Evolutionary conservation across 2,329 filamentous ascomycete species (phyloP).

Genomic region (Fusarium continuum): DNA sequence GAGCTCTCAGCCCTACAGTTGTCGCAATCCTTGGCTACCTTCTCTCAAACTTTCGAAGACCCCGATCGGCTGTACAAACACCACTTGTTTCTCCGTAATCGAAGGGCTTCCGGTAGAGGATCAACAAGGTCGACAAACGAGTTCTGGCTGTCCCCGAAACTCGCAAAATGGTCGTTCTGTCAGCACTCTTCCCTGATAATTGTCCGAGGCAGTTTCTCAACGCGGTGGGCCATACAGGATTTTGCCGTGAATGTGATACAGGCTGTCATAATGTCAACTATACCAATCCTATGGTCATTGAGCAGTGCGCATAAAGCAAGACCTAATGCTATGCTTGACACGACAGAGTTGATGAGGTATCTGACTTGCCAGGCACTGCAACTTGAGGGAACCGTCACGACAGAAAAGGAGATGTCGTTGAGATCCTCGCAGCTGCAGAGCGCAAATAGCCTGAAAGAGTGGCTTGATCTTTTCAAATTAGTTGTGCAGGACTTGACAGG

Average conservation of each 20-base stretch:
- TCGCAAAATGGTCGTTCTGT: neutral
- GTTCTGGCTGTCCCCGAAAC: slow-evolving; percentile 11
- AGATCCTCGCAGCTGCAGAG: neutral
- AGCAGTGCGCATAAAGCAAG: neutral
- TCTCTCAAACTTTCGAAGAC: neutral
- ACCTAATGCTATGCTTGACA: neutral
- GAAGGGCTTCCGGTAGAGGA: neutral
- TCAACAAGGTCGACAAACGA: neutral
- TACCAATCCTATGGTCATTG: slow-evolving; percentile 5
- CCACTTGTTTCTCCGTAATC: neutral
- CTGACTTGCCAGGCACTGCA: slow-evolving; percentile 1
- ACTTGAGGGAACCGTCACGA: neutral
- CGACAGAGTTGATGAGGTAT: neutral
- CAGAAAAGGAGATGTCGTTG: slow-evolving; percentile 9
- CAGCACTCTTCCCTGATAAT: neutral
- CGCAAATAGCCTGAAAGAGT: accelerated
- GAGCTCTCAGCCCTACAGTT: slow-evolving; percentile 1
- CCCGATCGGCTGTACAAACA: neutral
- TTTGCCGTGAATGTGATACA: slow-evolving; percentile 3
- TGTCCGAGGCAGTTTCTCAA: neutral
- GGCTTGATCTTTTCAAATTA: neutral
- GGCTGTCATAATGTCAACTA: accelerated
- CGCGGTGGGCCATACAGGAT: neutral
- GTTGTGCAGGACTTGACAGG: neutral
- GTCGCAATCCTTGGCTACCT: neutral